Base-by-base conservation (phyloP, 1,284 basidiomycete species). In the Irpex rosettiformis region DNA sequence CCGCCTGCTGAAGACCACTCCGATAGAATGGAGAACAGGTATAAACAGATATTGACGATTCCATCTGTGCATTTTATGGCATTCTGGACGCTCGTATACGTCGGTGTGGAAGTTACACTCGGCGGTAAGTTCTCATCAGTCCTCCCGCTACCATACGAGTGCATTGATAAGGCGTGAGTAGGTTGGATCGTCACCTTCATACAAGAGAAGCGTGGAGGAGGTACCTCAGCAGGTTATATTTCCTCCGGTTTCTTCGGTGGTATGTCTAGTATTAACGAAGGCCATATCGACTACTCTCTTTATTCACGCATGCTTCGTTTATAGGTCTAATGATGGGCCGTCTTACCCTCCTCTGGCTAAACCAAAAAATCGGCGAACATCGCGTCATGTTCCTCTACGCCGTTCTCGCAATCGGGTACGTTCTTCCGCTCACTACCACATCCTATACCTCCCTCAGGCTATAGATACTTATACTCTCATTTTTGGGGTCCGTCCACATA, bases 101-200 rank as follows among this genome's bases (percentile, higher is more conserved):
- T 88, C 45, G 86, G 86, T 3, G 77, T 84, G 0, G 85, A 88
- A 64, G 85, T 87, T 1, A 85, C 85, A 0, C 78, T 86, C 52
- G 86, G 84, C 62, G 83, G 83, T 82, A 62, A 33, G 67, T 63
- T 52, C 22, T 1, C 54, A 10, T 16, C 54, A 16, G 43, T 33
- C 30, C 45, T 42, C 24, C 45, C 16, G 27, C 21, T 3, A 40
- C 18, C 8, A 18, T 16, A 47, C 21, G 33, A 16, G 8, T 8
- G 33, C 16, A n/a, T 11, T 37, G 33, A 4, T 37, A 10, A 16
- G 8, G 30, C 30, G 30, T 33, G 30, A 5, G 18, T 21, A 82
- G 81, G 82, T 3, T 86, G 84, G 83, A 85, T 85, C 51, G 84
- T 85, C 4, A 84, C 83, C 0, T 86, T 79, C 63, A 80, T 85